Evolutionary conservation across 768 basidiomycete species (phyloP), one percentile per base, ranked within the genome.

Genomic region (Lyophyllum decastes): DNA sequence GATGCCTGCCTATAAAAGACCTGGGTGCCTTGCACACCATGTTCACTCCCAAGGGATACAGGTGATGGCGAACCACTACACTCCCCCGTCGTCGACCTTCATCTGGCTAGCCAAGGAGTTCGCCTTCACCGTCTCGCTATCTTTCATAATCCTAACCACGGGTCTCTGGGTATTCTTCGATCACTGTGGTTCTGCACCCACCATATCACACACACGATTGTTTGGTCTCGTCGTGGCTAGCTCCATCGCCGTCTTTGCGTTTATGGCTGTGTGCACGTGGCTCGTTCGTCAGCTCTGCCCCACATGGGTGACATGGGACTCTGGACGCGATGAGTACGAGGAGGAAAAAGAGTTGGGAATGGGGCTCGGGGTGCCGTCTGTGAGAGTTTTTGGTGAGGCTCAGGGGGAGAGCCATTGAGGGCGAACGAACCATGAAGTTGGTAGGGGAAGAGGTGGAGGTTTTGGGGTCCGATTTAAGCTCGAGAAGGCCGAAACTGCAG

Each of bases 51-150:
- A 30, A 30, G 30, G n/a, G 30, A 30, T 10, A 30, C 30, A 30
- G 30, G 30, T n/a, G n/a, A 33, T 34, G 17, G 22, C 25, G n/a
- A n/a, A n/a, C 40, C 17, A 45, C 21, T 2, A 21, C 41, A 4
- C 8, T 16, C n/a, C n/a, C n/a, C n/a, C n/a, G n/a, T n/a, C n/a
- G n/a, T n/a, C 54, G 12, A 48, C 50, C 12, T 44, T 51, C 44
- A 11, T 14, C 25, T 52, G 34, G 50, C 26, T 56, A 26, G 35
- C 57, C 9, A 30, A 44, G 4, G 57, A 58, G 10, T 38, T 52
- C 50, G 46, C 57, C n/a, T 46, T 52, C 57, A 58, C 57, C 10
- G 34, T 58, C 33, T 30, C 16, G n/a, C 1, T 53, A 26, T 58
- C 57, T 16, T 58, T 48, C 50, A 21, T 53, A 16, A 48, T 48